Base-by-base conservation (phyloP, 129 eudicot genomes). In the Saussurea involucrata region DNA sequence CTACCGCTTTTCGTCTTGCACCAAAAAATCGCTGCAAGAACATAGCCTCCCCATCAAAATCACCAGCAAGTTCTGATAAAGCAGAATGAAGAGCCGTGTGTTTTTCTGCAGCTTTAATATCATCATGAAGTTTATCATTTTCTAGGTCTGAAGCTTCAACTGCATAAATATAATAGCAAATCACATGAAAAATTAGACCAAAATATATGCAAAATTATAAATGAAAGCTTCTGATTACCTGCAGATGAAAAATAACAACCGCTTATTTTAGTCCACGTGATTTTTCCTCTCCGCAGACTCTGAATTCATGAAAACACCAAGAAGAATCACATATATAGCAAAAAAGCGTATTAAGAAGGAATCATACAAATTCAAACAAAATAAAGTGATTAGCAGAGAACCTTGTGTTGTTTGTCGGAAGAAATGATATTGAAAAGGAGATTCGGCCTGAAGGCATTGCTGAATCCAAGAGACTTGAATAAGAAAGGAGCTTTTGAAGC, bases 21-120 rank as follows among this genome's bases (percentile, higher is more conserved):
- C 91, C 69, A 84, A 90, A 92, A 84, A 95, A 92, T 2, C 90
- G 90, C 82, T 93, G 92, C 86, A 88, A 83, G 65, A 92, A 73
- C 96, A 83, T 88, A 61, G 92, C 84, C 85, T 95, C 97, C 74
- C 85, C 92, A 57, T 92, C 85, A 88, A 92, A 92, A 72, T 90
- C 92, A 65, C 89, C 88, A 57, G 94, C 87, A 78, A 95, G 87
- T 69, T 76, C 85, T 27, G 91, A 88, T 69, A 95, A 82, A 63
- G 99, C 99, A 61, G 68, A 63, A 72, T 85, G 95, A 78, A 95
- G 88, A 68, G 97, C 96, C 17, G 88, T 74, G 73, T 88, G 92
- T 83, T 90, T 95, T 87, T 92, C 91, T 24, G 81, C 78, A 65
- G 81, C 89, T 72, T 85, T 78, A 71, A 65, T 63, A 66, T 90